Base-by-base conservation (phyloP, 2,329 filamentous ascomycete genomes). In the Neocucurbitaria cava region DNA sequence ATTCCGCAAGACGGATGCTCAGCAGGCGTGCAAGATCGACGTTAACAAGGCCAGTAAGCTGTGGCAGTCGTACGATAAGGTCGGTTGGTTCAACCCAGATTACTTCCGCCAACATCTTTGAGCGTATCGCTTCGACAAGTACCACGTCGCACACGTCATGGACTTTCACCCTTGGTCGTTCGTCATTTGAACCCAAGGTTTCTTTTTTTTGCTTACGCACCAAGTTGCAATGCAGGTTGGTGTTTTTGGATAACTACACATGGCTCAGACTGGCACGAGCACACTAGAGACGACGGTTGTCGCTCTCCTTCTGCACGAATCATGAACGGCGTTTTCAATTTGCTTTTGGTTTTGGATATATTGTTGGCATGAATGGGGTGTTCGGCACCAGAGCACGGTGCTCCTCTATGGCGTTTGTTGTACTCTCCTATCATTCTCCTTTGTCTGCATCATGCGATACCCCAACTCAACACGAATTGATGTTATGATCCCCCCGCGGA, bases 1-100 rank as follows among this genome's bases (percentile, higher is more conserved):
- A 69, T 97, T 96, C 75, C 88, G 91, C 74, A 96, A 96, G 84
- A 98, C 94, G 1, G 91, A 96, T 72, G 92, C 92, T 5, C 94
- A 98, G 76, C 91, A 96, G 74, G 92, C 91, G n/a, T 96, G 92
- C 83, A 96, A 96, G 81, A 96, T 97, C 61, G 94, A 98, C 69
- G 94, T 98, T 74, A 97, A 97, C 82, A 98, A 97, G 81, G 92
- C 93, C 3, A 96, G 91, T 62, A 94, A 94, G 76, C 82, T 98
- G 42, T 96, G 92, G 90, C 88, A 87, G 33, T 92, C 92, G 5
- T 98, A 91, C 71, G 90, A 96, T 45, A 89, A 87, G 66, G 90
- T 95, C 33, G 90, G 89, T 64, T 96, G 92, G 91, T 87, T 96
- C 59, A 82, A 89, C 38, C 76, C 76, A 9, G 74, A 80, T 40